Evolutionary conservation across 139 green algal genomes (phyloP), one percentile per base, ranked within the genome.

Genomic region (Micractinium sp.): DNA sequence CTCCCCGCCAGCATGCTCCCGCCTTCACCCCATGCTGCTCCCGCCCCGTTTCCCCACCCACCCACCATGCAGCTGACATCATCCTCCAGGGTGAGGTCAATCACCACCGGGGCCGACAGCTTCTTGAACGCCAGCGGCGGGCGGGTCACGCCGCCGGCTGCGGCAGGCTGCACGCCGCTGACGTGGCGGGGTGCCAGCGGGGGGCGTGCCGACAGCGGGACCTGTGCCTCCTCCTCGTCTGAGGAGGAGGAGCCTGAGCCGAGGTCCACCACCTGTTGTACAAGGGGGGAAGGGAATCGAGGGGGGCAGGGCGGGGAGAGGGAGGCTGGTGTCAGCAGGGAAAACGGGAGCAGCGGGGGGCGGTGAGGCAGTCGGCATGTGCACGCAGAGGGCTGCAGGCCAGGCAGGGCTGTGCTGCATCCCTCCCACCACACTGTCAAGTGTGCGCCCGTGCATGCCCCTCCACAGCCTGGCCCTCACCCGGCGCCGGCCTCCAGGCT

Each of bases 21-120:
- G 5, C 47, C 47, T 9, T 56, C 47, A 56, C 47, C 47, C 47
- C 47, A 56, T 56, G 47, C 47, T 56, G 47, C 36, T 36, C 76
- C 76, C 27, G 12, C 35, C 12, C 15, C 36, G 33, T 9, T n/a
- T 36, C 18, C 13, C 5, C 7, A 33, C 20, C 77, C 35, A 14
- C 82, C 15, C 85, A 88, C 85, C 85, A 88, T 81, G 85, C 85
- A 88, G 85, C 63, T 53, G 19, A 88, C 18, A 47, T 73, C 85
- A 0, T 73, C 85, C 9, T 80, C 83, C 23, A 27, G 19, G 0
- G 85, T 82, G 7, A 88, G 41, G 47, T 88, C 85, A 12, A 88
- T 82, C 47, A 73, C n/a, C 53, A 88, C 33, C 1, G 85, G 85
- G 0, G 19, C 71, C 39, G 31, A 16, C 74, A 82, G 53, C 36